Conservation (phyloP, 2,329 filamentous ascomycete species). For the Claviceps capensis region DNA sequence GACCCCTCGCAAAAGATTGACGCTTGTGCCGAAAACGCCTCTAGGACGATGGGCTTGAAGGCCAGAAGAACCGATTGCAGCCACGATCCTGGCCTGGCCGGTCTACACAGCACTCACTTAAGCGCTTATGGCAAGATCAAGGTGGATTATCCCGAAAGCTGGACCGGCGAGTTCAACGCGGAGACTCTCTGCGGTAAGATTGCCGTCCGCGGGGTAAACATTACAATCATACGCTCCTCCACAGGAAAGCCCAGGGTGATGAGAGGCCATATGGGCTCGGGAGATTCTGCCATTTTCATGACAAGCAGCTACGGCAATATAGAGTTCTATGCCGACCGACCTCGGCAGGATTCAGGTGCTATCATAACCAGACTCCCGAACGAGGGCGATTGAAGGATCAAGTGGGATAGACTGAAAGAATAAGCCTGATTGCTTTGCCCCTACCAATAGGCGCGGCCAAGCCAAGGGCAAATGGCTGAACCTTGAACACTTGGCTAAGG, state of each 20-base stretch:
- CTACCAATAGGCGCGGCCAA: too few species aligned
- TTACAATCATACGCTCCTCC: slow-evolving; percentile 22
- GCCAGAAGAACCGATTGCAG: too few species aligned
- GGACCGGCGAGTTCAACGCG: slow-evolving; percentile 32
- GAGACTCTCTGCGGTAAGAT: slow-evolving; percentile 27
- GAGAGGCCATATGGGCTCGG: slow-evolving; percentile 28
- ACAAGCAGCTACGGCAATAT: slow-evolving; percentile 19
- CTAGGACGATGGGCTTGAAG: too few species aligned
- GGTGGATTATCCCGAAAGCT: slow-evolving; percentile 32
- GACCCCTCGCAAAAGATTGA: slow-evolving; percentile 5
- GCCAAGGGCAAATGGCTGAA: too few species aligned
- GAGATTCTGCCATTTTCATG: slow-evolving; percentile 19
- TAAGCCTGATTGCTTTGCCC: too few species aligned
- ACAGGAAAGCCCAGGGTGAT: slow-evolving; percentile 19
- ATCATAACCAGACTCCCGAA: too few species aligned
- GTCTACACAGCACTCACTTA: slow-evolving; percentile 27
- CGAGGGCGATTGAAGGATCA: too few species aligned
- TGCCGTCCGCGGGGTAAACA: slow-evolving; percentile 26
- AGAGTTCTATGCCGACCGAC: slow-evolving; percentile 5
- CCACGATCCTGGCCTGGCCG: slow-evolving; percentile 13
- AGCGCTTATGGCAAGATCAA: slow-evolving; percentile 30
- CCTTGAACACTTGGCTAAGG: too few species aligned
- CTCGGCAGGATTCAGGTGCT: too few species aligned
- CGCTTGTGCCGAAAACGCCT: too few species aligned
- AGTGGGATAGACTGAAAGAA: too few species aligned